Conservation (phyloP, 345 rosid species). For the Carallia brachiata region DNA sequence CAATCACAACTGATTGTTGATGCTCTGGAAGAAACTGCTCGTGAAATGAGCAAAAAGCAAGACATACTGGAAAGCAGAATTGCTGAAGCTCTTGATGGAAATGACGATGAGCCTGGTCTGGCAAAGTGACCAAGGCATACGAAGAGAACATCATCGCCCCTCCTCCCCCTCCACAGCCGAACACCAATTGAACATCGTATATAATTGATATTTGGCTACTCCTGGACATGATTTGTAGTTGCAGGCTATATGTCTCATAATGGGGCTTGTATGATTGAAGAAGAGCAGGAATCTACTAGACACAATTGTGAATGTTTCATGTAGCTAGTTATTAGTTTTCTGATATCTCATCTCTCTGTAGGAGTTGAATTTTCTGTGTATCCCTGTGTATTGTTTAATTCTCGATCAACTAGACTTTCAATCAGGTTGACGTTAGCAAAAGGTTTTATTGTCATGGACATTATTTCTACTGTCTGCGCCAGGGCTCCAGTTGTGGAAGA, state of each 20-base stretch:
- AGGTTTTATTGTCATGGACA: no score
- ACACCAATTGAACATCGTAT: background rate
- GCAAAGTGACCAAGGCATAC: conserved; percentile 40
- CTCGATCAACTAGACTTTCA: no score
- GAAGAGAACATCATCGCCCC: conserved; percentile 11
- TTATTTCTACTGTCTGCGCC: no score
- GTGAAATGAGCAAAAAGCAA: no score
- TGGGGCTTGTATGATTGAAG: background rate
- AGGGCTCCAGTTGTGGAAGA: no score
- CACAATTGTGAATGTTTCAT: no score
- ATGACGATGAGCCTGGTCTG: conserved; percentile 9
- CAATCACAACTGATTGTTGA: background rate
- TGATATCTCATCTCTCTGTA: no score
- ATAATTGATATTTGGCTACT: background rate
- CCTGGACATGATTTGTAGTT: background rate
- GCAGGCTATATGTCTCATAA: background rate
- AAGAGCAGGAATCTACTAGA: background rate
- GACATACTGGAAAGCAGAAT: conserved; percentile 8
- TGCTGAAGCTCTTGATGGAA: background rate
- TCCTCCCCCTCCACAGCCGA: background rate
- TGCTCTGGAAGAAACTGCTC: conserved; percentile 13
- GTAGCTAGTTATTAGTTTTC: no score
- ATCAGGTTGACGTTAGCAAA: no score
- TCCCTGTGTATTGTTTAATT: no score
- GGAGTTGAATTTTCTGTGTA: no score